Evolutionary conservation across 139 green algal species (phyloP), one percentile per base, ranked within the genome.

Genomic region (Coelastrella sp.): DNA sequence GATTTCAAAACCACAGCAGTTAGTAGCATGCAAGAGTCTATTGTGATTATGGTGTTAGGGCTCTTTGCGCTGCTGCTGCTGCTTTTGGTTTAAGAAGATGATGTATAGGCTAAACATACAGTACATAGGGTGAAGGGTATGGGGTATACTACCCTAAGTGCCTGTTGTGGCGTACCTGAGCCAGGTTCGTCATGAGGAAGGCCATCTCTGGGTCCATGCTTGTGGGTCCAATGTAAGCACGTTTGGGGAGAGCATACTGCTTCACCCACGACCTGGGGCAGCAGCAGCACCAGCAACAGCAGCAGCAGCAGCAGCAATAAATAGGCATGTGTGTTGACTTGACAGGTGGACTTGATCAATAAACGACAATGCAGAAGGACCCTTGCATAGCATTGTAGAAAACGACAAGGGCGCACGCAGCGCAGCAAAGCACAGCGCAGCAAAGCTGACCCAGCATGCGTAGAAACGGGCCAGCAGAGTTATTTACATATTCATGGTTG

Each of bases 121-220:
- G 10, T 0, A 13, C 11, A 13, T 13, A 71, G 61, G 8, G 61
- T 71, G 10, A 71, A 71, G 10, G 11, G 61, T 71, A 71, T 10
- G 2, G 11, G 61, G 8, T 71, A 10, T 19, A 13, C 3, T 71
- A 71, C 61, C 61, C 11, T 10, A 0, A 71, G 61, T 19, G 7
- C 11, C 61, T 19, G 61, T 19, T 4, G 1, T 4, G 56, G 3
- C 87, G 4, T 59, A 97, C 96, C 94, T 95, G 68, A 3, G 89
- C 98, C 92, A 96, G 91, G 94, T 99, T 99, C 88, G 94, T 96
- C 96, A 99, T 99, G 73, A 99, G 84, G 89, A 98, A 97, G 19
- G 98, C 94, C 91, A 99, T 95, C 94, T 99, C 98, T 3, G 95
- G 87, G 90, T 99, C 97, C 98, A 99, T 99, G 74, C 87, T 95